Evolutionary conservation across 305 asterid genomes (phyloP).

Genomic region (Fraxinus nigra): DNA sequence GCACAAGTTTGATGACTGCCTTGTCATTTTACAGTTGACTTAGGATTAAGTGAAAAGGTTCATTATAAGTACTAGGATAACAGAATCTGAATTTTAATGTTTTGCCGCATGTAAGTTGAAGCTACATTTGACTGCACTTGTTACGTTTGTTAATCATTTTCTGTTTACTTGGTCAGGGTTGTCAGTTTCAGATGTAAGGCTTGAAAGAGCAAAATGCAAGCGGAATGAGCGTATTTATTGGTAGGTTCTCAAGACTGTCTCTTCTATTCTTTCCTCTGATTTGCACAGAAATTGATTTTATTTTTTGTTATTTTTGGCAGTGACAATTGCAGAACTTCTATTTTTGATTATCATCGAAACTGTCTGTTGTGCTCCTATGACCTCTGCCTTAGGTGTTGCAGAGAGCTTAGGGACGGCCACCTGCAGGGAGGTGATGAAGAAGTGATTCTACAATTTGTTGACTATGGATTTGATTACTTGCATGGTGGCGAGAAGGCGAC

Average conservation of each 20-base stretch:
- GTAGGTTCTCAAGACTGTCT: constrained; percentile 31
- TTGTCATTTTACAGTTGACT: background rate
- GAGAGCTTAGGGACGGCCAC: constrained; percentile 53
- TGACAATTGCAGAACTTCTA: constrained; percentile 62
- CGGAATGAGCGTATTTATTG: constrained; percentile 51
- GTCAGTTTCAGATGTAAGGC: constrained; percentile 34
- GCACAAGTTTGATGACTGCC: background rate
- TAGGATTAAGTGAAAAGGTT: background rate
- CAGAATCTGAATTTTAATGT: background rate
- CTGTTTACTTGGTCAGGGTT: constrained; percentile 33
- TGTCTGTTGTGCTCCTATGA: constrained; percentile 63
- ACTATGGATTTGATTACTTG: constrained; percentile 44
- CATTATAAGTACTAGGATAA: background rate
- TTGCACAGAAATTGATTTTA: background rate
- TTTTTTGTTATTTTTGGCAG: constrained; percentile 31
- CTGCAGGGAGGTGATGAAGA: constrained; percentile 46
- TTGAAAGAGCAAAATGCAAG: constrained; percentile 25
- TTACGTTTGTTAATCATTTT: background rate
- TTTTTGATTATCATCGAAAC: constrained; percentile 60
- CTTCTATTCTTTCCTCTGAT: constrained; percentile 1
- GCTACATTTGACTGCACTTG: background rate
- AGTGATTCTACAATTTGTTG: constrained; percentile 22
- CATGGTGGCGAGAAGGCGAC: constrained; percentile 32
- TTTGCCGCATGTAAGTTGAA: background rate
- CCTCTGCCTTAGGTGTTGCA: constrained; percentile 66